Percentiles rank a stretch among this genome's conserved stretches.
Evolutionary conservation across 2,329 filamentous ascomycete species (phyloP).

Genomic region (Ophiostoma triangulosporum): DNA sequence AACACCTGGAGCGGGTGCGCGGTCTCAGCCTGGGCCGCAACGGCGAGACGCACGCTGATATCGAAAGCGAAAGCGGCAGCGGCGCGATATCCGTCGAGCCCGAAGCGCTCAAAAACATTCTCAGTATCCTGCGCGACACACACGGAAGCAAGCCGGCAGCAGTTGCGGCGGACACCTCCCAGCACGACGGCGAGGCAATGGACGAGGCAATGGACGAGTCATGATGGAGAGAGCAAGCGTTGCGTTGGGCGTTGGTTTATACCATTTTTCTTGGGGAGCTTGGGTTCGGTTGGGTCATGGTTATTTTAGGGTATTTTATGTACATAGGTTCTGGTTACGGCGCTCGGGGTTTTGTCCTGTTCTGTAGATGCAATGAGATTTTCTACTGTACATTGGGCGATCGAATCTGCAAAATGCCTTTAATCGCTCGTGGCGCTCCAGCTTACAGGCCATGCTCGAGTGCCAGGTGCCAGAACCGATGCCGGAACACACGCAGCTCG

Average conservation of each 20-base stretch:
- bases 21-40: slow-evolving; percentile 51
- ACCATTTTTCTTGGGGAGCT: neutral
- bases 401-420: too few species aligned
- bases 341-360: too few species aligned
- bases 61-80: slow-evolving; percentile 28
- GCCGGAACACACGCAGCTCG: slow-evolving; percentile 28
- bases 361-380: too few species aligned
- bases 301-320: too few species aligned
- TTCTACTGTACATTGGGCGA: too few species aligned
- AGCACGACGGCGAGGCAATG: neutral
- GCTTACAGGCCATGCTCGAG: slow-evolving; percentile 23
- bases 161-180: neutral
- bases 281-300: neutral
- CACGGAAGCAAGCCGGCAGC: slow-evolving; percentile 1
- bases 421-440: too few species aligned
- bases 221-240: slow-evolving; percentile 5
- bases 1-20: slow-evolving; percentile 58
- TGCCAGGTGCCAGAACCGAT: slow-evolving; percentile 37
- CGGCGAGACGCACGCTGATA: slow-evolving; percentile 50
- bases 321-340: neutral
- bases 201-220: slow-evolving; percentile 19
- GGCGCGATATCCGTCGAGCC: slow-evolving; percentile 34
- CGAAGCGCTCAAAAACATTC: slow-evolving; percentile 13
- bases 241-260: neutral
- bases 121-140: slow-evolving; percentile 11